These are phyloP conservation scores for Yamadazyma phyllophila DNA, from an alignment of 805 yeast species.

Conservation along the genomic window DNA sequence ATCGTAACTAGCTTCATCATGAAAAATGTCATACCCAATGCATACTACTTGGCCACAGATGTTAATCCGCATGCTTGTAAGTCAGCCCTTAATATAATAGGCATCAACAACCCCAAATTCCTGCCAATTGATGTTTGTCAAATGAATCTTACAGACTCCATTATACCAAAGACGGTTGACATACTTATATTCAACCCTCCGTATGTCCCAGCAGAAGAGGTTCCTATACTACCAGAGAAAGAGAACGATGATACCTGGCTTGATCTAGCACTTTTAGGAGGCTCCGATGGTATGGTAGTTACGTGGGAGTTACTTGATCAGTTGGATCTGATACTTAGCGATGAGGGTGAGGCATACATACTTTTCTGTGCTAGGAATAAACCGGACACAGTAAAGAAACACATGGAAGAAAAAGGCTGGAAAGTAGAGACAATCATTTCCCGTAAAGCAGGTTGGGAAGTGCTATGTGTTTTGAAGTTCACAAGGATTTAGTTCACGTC, in stretches of 20 bases:
- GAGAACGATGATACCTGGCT: conserved; percentile 64
- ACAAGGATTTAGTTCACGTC: not conserved
- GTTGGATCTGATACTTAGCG: conserved; percentile 52
- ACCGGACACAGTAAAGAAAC: conserved; percentile 57
- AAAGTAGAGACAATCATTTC: conserved; percentile 47
- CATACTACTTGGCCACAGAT: conserved; percentile 69
- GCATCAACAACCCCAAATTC: conserved; percentile 16
- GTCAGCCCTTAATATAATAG: conserved; percentile 29
- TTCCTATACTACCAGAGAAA: conserved; percentile 57
- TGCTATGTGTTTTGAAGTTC: conserved; percentile 71
- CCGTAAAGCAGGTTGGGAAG: conserved; percentile 96
- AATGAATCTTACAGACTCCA: conserved; percentile 52
- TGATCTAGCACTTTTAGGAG: conserved; percentile 88
- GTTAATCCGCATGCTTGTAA: conserved; percentile 74
- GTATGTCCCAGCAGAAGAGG: conserved; percentile 83
- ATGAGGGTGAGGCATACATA: conserved; percentile 75
- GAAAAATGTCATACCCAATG: conserved; percentile 49
- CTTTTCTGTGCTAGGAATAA: conserved; percentile 89
- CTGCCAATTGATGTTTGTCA: conserved; percentile 36
- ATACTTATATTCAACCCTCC: conserved; percentile 91
- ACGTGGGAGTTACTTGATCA: conserved; percentile 62
- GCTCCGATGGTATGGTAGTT: conserved; percentile 84
- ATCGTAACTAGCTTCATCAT: conserved; percentile 77
- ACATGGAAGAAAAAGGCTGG: conserved; percentile 56
- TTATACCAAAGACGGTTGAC: conserved; percentile 55